Evolutionary conservation across 768 basidiomycete species (phyloP).

Genomic region (Chalciporus pseudorubinellus): DNA sequence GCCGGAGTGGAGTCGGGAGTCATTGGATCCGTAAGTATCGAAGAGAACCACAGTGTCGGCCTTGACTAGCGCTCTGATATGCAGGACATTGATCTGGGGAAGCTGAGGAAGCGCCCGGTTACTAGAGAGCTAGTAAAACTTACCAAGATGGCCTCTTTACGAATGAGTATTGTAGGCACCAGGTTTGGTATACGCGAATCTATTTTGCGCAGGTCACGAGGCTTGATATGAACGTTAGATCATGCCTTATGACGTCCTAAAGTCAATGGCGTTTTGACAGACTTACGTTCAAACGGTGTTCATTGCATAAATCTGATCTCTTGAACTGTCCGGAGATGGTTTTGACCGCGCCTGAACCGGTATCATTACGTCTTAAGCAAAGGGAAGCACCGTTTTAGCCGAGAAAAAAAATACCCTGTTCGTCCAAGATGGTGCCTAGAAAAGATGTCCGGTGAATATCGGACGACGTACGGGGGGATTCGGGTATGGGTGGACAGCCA

Average conservation of each 20-base stretch:
- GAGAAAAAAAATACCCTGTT: slow-evolving; percentile 54
- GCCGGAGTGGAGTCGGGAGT: slow-evolving; percentile 81
- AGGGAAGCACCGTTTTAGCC: slow-evolving; percentile 3
- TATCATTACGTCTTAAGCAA: slow-evolving; percentile 28
- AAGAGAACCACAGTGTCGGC: slow-evolving; percentile 89
- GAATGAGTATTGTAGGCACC: slow-evolving; percentile 88
- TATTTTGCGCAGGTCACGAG: slow-evolving; percentile 95
- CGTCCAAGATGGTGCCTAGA: slow-evolving; percentile 83
- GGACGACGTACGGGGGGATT: neutral
- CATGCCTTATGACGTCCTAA: slow-evolving; percentile 16
- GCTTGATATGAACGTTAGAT: slow-evolving; percentile 45
- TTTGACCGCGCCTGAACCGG: slow-evolving; percentile 69
- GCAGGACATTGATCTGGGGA: slow-evolving; percentile 82
- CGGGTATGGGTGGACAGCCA: slow-evolving; percentile 4
- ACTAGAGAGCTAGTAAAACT: slow-evolving; percentile 24
- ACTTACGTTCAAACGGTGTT: slow-evolving; percentile 88
- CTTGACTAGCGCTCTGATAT: slow-evolving; percentile 93
- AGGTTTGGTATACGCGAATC: slow-evolving; percentile 93
- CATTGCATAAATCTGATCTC: slow-evolving; percentile 82
- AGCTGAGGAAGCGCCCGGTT: slow-evolving; percentile 10
- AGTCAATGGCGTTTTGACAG: slow-evolving; percentile 11
- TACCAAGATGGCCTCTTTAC: slow-evolving; percentile 86
- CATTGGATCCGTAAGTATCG: slow-evolving; percentile 85
- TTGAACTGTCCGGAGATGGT: slow-evolving; percentile 89
- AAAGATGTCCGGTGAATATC: slow-evolving; percentile 17